Percentiles rank a stretch among this genome's conserved stretches.
These are phyloP conservation scores for Boletus hoseneyae DNA, from an alignment of 1,284 basidiomycete species.

Conservation along the genomic window DNA sequence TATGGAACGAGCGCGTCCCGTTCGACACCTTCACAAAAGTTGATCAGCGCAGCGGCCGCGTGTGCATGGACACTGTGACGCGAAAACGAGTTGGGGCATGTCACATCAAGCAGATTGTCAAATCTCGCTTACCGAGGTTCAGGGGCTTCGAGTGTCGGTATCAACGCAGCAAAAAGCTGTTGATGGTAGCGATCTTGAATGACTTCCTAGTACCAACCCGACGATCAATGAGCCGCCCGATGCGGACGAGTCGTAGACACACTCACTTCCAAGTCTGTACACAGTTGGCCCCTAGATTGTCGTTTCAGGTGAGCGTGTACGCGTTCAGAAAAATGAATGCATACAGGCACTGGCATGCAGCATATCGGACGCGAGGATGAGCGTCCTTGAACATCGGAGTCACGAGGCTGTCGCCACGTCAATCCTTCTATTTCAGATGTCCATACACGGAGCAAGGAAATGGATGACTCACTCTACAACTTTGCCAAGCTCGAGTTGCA, in stretches of 20 bases:
- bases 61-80: constrained; percentile 71
- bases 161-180: constrained; percentile 65
- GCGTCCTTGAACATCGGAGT: constrained; percentile 71
- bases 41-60: constrained; percentile 82
- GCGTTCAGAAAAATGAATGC: not conserved
- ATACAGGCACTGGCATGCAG: constrained; percentile 85
- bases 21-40: constrained; percentile 82
- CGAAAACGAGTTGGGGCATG: constrained; percentile 1
- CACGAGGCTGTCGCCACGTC: constrained; percentile 51
- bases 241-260: not conserved
- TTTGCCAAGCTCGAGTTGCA: constrained; percentile 73
- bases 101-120: not conserved
- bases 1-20: constrained; percentile 69
- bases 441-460: constrained; percentile 21
- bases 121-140: constrained; percentile 56
- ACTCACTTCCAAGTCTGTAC: constrained; percentile 75
- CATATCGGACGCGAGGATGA: constrained; percentile 79
- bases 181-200: constrained; percentile 69
- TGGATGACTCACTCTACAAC: constrained; percentile 54
- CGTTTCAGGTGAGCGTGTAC: constrained; percentile 2
- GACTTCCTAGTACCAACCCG: constrained; percentile 49
- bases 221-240: not conserved
- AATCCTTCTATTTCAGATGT: not conserved
- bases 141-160: constrained; percentile 71
- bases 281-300: constrained; percentile 66